phyloP scores from a whole-genome alignment of 2,329 filamentous ascomycete species.

The Scedosporium minutisporum region DNA sequence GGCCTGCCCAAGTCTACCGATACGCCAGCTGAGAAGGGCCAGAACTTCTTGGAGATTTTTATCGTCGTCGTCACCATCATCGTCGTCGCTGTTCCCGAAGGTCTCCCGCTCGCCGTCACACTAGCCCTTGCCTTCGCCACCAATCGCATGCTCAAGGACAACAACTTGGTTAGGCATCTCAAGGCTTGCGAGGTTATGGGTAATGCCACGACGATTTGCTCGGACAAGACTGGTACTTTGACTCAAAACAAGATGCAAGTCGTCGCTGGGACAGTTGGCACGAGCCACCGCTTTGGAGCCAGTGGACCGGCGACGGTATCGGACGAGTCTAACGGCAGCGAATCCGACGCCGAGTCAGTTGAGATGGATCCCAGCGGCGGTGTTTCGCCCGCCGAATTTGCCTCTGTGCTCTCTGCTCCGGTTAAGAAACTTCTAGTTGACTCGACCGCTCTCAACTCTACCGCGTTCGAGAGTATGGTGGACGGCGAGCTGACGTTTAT shows the following conservation, averaged over 20 bases:
- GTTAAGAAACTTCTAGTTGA: conserved; percentile 46
- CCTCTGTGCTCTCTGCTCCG: conserved; percentile 31
- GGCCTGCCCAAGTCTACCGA: conserved; percentile 43
- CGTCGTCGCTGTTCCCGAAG: conserved; percentile 71
- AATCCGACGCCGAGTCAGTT: conserved; percentile 10
- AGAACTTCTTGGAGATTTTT: conserved; percentile 65
- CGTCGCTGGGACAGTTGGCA: conserved; percentile 50
- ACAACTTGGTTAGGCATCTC: conserved; percentile 66
- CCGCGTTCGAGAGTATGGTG: conserved; percentile 67
- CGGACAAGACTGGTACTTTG: conserved; percentile 58
- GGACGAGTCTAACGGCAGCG: conserved; percentile 15
- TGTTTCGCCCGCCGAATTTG: conserved; percentile 35
- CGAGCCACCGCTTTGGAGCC: conserved; percentile 43
- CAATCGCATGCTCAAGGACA: conserved; percentile 66
- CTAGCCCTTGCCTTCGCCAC: conserved; percentile 69
- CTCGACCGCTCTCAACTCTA: conserved; percentile 58
- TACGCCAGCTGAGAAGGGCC: conserved; percentile 64
- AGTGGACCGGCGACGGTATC: conserved; percentile 16
- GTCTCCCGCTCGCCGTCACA: conserved; percentile 68
- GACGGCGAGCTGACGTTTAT: conserved; percentile 58
- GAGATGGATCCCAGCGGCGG: conserved; percentile 23
- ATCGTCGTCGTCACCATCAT: conserved; percentile 74
- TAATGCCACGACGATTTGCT: conserved; percentile 63
- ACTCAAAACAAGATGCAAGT: conserved; percentile 63
- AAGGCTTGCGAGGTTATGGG: conserved; percentile 77